Conservation (phyloP, 352 stramenopile species). For the Phytophthora citricola region DNA sequence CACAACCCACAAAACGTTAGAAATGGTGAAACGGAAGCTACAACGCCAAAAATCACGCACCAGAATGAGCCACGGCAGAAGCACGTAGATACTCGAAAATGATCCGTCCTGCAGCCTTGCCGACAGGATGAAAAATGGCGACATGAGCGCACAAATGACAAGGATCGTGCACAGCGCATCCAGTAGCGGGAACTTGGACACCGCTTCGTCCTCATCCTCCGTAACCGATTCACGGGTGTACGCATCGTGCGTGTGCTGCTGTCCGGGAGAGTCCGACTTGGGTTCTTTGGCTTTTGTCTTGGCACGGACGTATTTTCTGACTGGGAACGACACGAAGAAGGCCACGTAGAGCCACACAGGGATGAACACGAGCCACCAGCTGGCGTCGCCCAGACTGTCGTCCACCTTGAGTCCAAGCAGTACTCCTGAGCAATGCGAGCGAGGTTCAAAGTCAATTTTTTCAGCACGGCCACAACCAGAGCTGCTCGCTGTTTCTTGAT, state of each 20-base stretch:
- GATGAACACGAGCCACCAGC: constrained; percentile 85
- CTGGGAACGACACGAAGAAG: constrained; percentile 63
- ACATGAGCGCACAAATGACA: constrained; percentile 64
- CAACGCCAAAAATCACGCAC: constrained; percentile 33
- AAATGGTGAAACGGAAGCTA: background rate
- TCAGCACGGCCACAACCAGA: constrained; percentile 48
- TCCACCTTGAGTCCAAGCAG: constrained; percentile 81
- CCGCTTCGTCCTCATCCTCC: constrained; percentile 58
- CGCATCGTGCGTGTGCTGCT: constrained; percentile 63
- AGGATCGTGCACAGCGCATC: constrained; percentile 64
- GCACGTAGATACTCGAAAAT: constrained; percentile 84
- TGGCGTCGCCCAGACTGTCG: constrained; percentile 49
- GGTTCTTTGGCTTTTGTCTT: constrained; percentile 51
- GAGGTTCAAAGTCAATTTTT: constrained; percentile 52
- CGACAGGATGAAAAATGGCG: constrained; percentile 83
- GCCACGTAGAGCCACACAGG: constrained; percentile 80
- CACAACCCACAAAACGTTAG: background rate
- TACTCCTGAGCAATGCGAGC: constrained; percentile 65
- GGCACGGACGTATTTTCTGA: constrained; percentile 60
- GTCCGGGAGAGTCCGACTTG: constrained; percentile 36
- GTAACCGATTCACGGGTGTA: constrained; percentile 81
- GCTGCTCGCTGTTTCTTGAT: constrained; percentile 68
- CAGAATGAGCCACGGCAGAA: constrained; percentile 86
- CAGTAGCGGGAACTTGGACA: constrained; percentile 62
- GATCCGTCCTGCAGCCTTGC: constrained; percentile 69